These are phyloP conservation scores for Chytridium lagenaria DNA, from an alignment of 371 early-diverging fungal genomes.

Conservation along the genomic window DNA sequence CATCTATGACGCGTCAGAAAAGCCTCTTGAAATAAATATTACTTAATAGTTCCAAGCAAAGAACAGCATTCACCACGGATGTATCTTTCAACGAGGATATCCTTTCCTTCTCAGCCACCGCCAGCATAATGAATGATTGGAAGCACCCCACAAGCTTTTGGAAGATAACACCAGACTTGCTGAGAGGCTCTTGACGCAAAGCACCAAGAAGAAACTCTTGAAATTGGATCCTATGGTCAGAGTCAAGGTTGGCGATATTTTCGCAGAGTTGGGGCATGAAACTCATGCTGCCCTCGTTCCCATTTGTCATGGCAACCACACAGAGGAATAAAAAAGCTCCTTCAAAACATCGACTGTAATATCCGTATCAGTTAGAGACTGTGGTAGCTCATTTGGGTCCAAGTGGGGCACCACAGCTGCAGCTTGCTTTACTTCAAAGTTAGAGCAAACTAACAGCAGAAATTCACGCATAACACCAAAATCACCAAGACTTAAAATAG, in stretches of 20 bases:
- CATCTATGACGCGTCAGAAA: conserved; percentile 27
- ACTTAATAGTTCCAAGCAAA: conserved; percentile 43
- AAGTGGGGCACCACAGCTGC: neutral
- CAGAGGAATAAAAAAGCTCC: neutral
- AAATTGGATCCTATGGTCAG: neutral
- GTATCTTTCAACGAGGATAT: conserved; percentile 25
- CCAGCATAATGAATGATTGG: conserved; percentile 44
- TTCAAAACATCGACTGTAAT: neutral
- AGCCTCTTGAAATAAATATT: neutral
- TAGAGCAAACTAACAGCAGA: neutral
- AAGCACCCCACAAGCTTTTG: conserved; percentile 39
- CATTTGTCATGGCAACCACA: neutral
- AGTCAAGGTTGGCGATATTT: neutral
- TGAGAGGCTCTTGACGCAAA: neutral
- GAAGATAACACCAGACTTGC: conserved; percentile 25
- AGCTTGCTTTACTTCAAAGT: neutral
- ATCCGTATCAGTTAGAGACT: neutral
- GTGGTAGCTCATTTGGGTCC: neutral
- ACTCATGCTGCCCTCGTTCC: neutral
- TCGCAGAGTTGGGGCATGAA: conserved; percentile 19
- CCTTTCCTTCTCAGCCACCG: conserved; percentile 26
- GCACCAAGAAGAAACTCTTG: neutral
- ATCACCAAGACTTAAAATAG: too few relatives aligned
- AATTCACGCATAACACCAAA: too few relatives aligned
- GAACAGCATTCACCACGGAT: conserved; percentile 28